Conservation (phyloP, 257 asterid genomes). For the Coffea eugenioides region DNA sequence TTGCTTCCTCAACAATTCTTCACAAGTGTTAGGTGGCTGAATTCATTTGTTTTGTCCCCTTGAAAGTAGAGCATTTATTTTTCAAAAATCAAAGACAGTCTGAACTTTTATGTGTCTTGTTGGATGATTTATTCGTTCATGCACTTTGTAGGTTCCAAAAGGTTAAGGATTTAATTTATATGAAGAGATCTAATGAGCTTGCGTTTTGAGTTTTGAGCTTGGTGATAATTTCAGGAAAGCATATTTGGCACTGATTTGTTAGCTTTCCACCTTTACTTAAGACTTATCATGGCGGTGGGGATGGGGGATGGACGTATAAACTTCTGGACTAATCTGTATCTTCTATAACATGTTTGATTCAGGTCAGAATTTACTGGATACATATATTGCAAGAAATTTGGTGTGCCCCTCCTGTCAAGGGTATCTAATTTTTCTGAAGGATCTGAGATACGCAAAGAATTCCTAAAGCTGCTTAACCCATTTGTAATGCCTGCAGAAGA, state of each 20-base stretch:
- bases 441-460: slow-evolving; percentile 45
- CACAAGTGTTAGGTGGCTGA: not conserved
- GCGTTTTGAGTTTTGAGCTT: not conserved
- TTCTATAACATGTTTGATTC: slow-evolving; percentile 18
- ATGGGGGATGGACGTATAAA: not conserved
- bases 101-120: not conserved
- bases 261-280: not conserved
- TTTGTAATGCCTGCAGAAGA: slow-evolving; percentile 39
- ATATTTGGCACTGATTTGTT: not conserved
- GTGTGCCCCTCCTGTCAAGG: slow-evolving; percentile 61
- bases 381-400: slow-evolving; percentile 38
- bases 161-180: not conserved
- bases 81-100: not conserved
- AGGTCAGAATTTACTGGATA: slow-evolving; percentile 26
- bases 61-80: not conserved
- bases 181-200: not conserved
- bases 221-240: not conserved
- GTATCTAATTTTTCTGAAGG: slow-evolving; percentile 51
- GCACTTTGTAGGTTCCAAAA: not conserved
- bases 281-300: not conserved
- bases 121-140: not conserved
- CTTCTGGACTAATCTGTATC: not conserved
- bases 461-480: slow-evolving; percentile 50
- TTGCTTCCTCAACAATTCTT: no score
- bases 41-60: not conserved